Conservation (phyloP, 768 basidiomycete genomes). For the Rhodotorula sphaerocarpa region DNA sequence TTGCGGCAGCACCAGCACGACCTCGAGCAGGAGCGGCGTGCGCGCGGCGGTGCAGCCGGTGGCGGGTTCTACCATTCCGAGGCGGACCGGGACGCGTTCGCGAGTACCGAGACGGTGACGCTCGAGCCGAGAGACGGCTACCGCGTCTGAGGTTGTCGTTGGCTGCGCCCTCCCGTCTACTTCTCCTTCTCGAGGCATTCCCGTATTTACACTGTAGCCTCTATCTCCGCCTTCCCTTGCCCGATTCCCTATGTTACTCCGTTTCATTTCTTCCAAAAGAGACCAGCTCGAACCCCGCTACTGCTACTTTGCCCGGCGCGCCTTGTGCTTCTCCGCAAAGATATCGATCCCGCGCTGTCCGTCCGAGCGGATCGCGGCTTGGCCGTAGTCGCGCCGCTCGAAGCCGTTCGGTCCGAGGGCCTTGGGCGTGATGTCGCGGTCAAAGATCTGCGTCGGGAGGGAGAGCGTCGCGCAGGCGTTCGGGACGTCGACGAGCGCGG, state of each 20-base stretch:
- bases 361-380: conserved; percentile 61
- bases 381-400: conserved; percentile 54
- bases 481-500: conserved; percentile 57
- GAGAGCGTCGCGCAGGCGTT: conserved; percentile 70
- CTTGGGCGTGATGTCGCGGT: conserved; percentile 61
- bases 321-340: conserved; percentile 5
- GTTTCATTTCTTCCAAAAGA: too few species aligned
- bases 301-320: not conserved
- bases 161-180: too few species aligned
- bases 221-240: too few species aligned
- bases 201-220: too few species aligned
- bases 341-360: conserved; percentile 44
- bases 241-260: too few species aligned
- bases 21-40: not conserved
- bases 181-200: too few species aligned
- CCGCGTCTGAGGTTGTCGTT: too few species aligned
- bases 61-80: not conserved
- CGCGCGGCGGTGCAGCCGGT: not conserved
- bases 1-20: conserved; percentile 19
- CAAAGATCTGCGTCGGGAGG: conserved; percentile 69
- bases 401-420: conserved; percentile 51
- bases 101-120: conserved; percentile 28
- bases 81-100: not conserved
- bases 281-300: too few species aligned
- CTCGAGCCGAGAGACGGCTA: conserved; percentile 2